A percentile compares a stretch with the other conserved stretches of the same genome.
Evolutionary conservation across 2,329 filamentous ascomycete species (phyloP).

Genomic region (Rhynchosporium agropyri): DNA sequence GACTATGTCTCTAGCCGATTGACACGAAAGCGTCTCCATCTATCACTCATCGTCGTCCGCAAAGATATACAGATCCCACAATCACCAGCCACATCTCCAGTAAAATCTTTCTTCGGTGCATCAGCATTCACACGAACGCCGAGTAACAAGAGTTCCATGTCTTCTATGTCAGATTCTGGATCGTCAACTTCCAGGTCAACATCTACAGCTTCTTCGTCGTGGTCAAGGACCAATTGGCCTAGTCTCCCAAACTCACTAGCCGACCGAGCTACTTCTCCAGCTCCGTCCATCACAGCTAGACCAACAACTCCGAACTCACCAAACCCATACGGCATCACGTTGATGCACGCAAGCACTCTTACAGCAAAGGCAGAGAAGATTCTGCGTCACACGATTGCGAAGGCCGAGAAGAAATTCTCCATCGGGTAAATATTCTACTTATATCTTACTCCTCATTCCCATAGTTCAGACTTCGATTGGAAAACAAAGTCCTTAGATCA

Average conservation of each 20-base stretch:
- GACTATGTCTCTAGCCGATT: slow-evolving; percentile 61
- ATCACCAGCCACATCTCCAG: slow-evolving; percentile 30
- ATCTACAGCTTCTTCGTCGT: slow-evolving; percentile 16
- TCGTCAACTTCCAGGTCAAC: slow-evolving; percentile 19
- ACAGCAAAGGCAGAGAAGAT: slow-evolving; percentile 51
- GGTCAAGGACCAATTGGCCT: slow-evolving; percentile 36
- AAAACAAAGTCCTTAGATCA: not conserved
- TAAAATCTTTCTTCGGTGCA: slow-evolving; percentile 29
- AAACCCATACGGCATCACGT: slow-evolving; percentile 51
- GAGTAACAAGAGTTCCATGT: slow-evolving; percentile 20
- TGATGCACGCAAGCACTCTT: slow-evolving; percentile 52
- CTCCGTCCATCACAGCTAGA: slow-evolving; percentile 42
- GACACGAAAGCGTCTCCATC: slow-evolving; percentile 56
- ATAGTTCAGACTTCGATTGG: not conserved
- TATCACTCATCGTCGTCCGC: slow-evolving; percentile 60
- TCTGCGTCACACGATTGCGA: slow-evolving; percentile 53
- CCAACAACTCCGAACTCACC: slow-evolving; percentile 44
- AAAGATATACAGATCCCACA: slow-evolving; percentile 59
- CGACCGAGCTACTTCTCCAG: slow-evolving; percentile 20
- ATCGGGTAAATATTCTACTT: slow-evolving; percentile 42
- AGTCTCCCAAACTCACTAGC: slow-evolving; percentile 35
- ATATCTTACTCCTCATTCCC: slow-evolving; percentile 26
- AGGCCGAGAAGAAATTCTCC: slow-evolving; percentile 54
- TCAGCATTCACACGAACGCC: slow-evolving; percentile 23
- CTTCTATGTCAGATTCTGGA: slow-evolving; percentile 22